Evolutionary conservation across 768 basidiomycete genomes (phyloP).

Genomic region (Podaxis mareebaensis): DNA sequence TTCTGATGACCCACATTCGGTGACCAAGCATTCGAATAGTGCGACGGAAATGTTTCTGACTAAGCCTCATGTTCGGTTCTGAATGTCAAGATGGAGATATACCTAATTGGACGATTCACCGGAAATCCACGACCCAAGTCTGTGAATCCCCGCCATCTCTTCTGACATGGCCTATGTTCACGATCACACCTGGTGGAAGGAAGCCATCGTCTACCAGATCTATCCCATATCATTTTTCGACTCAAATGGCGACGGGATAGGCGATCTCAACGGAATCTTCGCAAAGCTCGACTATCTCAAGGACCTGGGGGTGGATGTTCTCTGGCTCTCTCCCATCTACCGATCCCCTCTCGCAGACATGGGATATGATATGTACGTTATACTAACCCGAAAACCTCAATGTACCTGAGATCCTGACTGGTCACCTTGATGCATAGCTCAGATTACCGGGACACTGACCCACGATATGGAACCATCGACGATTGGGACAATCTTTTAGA

Average conservation of each 20-base stretch:
- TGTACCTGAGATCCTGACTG: not conserved
- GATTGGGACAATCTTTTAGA: slow-evolving; percentile 60
- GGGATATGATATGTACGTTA: slow-evolving; percentile 68
- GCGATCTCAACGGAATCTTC: slow-evolving; percentile 68
- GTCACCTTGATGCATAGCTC: slow-evolving; percentile 37
- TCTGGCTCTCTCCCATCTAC: slow-evolving; percentile 78
- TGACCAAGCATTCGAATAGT: not conserved
- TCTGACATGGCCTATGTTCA: slow-evolving; percentile 11
- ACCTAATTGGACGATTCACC: not conserved
- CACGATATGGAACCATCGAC: slow-evolving; percentile 60
- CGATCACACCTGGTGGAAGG: slow-evolving; percentile 54
- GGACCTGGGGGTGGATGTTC: slow-evolving; percentile 62
- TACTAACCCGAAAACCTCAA: not conserved
- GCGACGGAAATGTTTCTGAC: slow-evolving; percentile 9
- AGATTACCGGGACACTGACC: slow-evolving; percentile 65
- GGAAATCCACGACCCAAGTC: not conserved
- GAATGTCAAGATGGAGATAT: not conserved
- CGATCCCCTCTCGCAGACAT: slow-evolving; percentile 68
- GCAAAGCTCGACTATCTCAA: slow-evolving; percentile 69
- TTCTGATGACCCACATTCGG: not conserved
- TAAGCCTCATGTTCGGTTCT: slow-evolving; percentile 5
- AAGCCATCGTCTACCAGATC: slow-evolving; percentile 63
- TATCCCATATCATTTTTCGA: slow-evolving; percentile 73
- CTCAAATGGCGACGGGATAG: slow-evolving; percentile 69
- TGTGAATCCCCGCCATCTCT: not conserved